Percentiles rank a stretch among this genome's conserved stretches.
phyloP scores from a whole-genome alignment of 2,329 filamentous ascomycete genomes.

The Aspergillus vadensis region DNA sequence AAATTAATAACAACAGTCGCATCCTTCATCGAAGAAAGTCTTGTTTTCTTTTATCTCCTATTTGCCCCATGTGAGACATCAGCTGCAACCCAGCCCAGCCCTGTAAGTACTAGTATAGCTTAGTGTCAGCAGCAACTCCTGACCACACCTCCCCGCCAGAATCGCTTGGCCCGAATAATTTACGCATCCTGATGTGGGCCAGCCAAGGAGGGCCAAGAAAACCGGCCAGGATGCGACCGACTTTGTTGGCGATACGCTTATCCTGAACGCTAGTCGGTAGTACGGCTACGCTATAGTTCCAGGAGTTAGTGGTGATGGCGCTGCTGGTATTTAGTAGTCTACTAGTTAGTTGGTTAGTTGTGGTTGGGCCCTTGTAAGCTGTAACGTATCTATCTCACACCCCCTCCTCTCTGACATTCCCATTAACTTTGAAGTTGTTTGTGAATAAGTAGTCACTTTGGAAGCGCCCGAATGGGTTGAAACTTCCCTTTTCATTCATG shows the following conservation, averaged over 20 bases:
- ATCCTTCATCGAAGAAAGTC: not conserved
- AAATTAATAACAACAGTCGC: not conserved
- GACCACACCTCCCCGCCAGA: not conserved
- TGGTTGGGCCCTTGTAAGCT: too few species aligned
- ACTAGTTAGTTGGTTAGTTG: not conserved
- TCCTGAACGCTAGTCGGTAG: conserved; percentile 22
- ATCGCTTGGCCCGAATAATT: conserved; percentile 13
- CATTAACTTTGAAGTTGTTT: too few species aligned
- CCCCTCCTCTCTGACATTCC: too few species aligned
- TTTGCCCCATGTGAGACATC: conserved; percentile 31
- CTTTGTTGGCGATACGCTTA: conserved; percentile 40
- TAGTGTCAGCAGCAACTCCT: conserved; percentile 12
- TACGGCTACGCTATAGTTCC: conserved; percentile 17
- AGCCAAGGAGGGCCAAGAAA: conserved; percentile 29
- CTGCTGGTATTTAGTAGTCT: too few species aligned
- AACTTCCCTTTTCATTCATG: too few species aligned
- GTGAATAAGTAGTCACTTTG: too few species aligned
- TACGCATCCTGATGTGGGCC: conserved; percentile 17
- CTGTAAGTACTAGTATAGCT: conserved; percentile 8
- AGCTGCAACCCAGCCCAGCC: conserved; percentile 23
- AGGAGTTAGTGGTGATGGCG: not conserved
- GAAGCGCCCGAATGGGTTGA: too few species aligned
- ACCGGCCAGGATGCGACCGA: conserved; percentile 27
- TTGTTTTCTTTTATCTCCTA: conserved; percentile 24
- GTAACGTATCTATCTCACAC: too few species aligned